Base-by-base conservation (phyloP, 1,139 yeast genomes). In the Kodamaea anthophila region DNA sequence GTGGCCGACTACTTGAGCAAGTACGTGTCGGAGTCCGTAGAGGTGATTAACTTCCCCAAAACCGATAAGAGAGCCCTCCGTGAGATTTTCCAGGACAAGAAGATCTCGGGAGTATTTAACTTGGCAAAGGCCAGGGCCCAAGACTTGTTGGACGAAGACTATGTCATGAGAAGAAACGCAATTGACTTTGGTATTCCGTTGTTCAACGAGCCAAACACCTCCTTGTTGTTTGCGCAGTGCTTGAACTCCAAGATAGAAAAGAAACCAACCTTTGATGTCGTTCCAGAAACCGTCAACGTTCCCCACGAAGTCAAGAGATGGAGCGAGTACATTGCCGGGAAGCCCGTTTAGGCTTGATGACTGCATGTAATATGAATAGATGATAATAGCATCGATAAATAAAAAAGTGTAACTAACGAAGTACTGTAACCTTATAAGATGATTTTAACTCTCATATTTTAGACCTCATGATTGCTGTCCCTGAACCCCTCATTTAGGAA, bases 121-220 rank as follows among this genome's bases (percentile, higher is more conserved):
- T 73, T 91, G 52, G 96, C 98, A 31, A 71, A 70, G 47, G 82
- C 86, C 29, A 77, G 96, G 55, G 98, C 97, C 22, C 93, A 84
- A 51, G 64, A 71, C 42, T 70, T 85, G 43, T 62, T 77, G 41
- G 97, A 91, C 49, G 81, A 83, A 58, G 97, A 91, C 61, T 91
- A 91, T 55, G 82, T 88, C 33, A 91, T 91, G 97, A 81, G 99
- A 70, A 81, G 99, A 68, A 91, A 88, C 56, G 97, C 98, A 31
- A 93, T 91, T 63, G 99, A 91, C 60, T 91, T 93, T 57, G 97
- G 85, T 37, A 82, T 91, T 49, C 96, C 98, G 28, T 70, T 91
- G 55, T 88, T 91, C 67, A 91, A 91, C 53, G 98, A 91, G 63
- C 96, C 97, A 42, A 79, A 86, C 55, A 91, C 98, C 18, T 81